Conservation (phyloP, 139 green algal species). For the Asterochloris erici region DNA sequence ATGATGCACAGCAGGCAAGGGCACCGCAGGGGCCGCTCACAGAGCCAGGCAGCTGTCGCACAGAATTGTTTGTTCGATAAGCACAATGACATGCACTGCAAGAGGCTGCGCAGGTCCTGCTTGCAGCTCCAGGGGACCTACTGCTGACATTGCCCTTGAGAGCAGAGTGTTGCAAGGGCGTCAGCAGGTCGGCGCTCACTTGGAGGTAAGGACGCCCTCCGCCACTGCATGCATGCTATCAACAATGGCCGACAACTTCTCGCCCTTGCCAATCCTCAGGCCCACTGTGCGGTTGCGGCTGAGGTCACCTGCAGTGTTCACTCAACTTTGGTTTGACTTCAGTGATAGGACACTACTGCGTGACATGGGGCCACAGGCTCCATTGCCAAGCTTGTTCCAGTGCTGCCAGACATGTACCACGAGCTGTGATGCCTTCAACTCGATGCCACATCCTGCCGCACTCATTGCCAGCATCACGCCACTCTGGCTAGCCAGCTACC, state of each 20-base stretch:
- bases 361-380: too few species aligned
- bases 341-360: too few species aligned
- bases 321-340: too few species aligned
- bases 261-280: conserved; percentile 53
- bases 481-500: too few species aligned
- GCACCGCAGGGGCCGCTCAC: too few species aligned
- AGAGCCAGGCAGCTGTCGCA: too few species aligned
- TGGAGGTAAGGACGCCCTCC: conserved; percentile 77
- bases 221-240: conserved; percentile 66
- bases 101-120: not conserved
- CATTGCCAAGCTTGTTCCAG: not conserved
- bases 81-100: not conserved
- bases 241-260: conserved; percentile 52
- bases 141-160: not conserved
- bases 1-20: too few species aligned
- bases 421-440: too few species aligned
- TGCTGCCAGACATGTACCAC: not conserved
- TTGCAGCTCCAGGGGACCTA: not conserved
- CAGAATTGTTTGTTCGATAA: not conserved
- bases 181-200: conserved; percentile 6
- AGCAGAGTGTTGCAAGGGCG: not conserved
- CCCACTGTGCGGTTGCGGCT: conserved; percentile 60
- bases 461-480: too few species aligned
- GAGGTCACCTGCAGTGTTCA: conserved; percentile 35
- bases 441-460: too few species aligned